Evolutionary conservation across 2,329 filamentous ascomycete species (phyloP), one percentile per base, ranked within the genome.

Genomic region (Aspergillus sp.): DNA sequence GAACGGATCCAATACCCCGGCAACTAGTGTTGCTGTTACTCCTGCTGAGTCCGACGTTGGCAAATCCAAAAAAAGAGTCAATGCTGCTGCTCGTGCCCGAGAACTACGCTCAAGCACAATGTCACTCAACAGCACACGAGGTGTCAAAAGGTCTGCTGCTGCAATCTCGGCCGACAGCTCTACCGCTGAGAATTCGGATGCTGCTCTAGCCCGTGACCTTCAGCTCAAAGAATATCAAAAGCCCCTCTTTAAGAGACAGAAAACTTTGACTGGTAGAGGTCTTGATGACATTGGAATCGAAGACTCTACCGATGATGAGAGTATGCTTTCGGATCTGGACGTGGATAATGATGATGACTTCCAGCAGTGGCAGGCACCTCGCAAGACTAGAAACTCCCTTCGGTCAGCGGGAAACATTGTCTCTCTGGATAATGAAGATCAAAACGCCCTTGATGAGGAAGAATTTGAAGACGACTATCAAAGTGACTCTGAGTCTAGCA

Each of bases 1-100:
- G 8, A 69, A 70, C 32, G 76, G 73, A 12, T 77, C 76, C 54
- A 81, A 79, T 46, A 86, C 83, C 4, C 81, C 82, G 5, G 77
- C 71, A 32, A 86, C 83, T 13, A 83, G 79, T 60, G 70, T 74
- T 42, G 67, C 71, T 37, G 71, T 69, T 12, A 83, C 81, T 7
- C 81, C 79, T 4, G 72, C 68, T 19, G 67, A 70, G 26, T 71
- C 71, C 10, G 60, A 65, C 39, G 55, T 55, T 27, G 60, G 51
- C 13, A 46, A 44, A 9, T 37, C 54, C 47, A 58, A 48, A 29
- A 58, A 56, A 33, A 57, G 65, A 28, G 57, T 73, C n/a, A 68
- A 65, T 51, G 69, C 73, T 26, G 66, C 71, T 8, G 66, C 67
- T 34, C 71, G 73, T 42, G 70, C 68, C n/a, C 64, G 66, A 38